Percentiles rank a stretch among this genome's conserved stretches.
phyloP scores from a whole-genome alignment of 371 early-diverging fungal species.

The Lichtheimia hyalospora region DNA sequence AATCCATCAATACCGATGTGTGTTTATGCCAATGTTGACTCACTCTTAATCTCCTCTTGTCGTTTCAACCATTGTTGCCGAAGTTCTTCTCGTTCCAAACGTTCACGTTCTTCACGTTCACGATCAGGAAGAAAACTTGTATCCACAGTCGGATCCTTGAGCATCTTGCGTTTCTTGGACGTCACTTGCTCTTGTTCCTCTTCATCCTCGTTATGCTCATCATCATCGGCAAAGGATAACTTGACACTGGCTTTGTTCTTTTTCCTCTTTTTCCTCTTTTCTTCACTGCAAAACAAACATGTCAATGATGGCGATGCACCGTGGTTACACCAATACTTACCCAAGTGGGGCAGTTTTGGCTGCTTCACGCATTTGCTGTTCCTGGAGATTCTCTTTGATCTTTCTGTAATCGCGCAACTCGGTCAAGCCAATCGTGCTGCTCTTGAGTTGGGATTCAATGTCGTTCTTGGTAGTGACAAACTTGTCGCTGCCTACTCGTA shows the following conservation, averaged over 20 bases:
- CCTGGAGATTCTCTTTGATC: constrained; percentile 78
- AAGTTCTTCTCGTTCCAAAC: constrained; percentile 67
- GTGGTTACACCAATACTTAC: constrained; percentile 18
- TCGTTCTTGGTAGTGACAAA: constrained; percentile 78
- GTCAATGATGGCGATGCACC: not conserved
- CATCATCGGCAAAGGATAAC: constrained; percentile 73
- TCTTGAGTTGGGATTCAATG: constrained; percentile 83
- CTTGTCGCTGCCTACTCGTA: constrained; percentile 76
- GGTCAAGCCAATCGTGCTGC: constrained; percentile 88
- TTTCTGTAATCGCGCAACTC: constrained; percentile 87
- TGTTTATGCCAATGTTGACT: constrained; percentile 4
- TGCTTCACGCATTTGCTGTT: constrained; percentile 76
- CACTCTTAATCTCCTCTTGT: constrained; percentile 79
- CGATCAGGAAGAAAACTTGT: constrained; percentile 94
- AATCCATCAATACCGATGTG: constrained; percentile 10
- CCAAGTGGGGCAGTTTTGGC: constrained; percentile 60
- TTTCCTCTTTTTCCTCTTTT: constrained; percentile 65
- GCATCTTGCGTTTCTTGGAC: constrained; percentile 61
- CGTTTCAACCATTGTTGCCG: constrained; percentile 56
- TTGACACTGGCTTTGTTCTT: constrained; percentile 56
- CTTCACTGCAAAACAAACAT: constrained; percentile 27
- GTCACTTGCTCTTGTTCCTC: constrained; percentile 19
- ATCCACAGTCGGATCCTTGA: constrained; percentile 90
- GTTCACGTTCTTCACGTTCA: constrained; percentile 83
- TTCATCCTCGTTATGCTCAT: constrained; percentile 36